Conservation (phyloP, 352 stramenopile species). For the Pythium aquatile region DNA sequence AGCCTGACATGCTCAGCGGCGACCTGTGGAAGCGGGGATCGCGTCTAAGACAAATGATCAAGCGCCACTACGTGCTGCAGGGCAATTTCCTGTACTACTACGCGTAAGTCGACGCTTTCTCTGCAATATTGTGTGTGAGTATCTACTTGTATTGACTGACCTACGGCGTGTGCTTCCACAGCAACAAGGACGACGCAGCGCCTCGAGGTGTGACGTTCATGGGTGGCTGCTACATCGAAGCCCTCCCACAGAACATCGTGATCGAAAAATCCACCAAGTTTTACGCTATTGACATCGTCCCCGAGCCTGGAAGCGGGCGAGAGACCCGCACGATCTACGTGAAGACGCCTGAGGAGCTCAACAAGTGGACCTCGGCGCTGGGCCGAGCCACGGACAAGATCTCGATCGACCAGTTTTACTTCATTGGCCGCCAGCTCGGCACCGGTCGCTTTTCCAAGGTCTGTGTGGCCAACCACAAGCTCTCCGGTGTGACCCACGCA, state of each 20-base stretch:
- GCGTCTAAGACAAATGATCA: slow-evolving; percentile 85
- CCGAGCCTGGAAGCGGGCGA: slow-evolving; percentile 56
- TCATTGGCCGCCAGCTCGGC: slow-evolving; percentile 86
- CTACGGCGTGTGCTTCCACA: slow-evolving; percentile 13
- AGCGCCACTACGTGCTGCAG: slow-evolving; percentile 82
- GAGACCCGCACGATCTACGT: slow-evolving; percentile 86
- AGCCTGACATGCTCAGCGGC: slow-evolving; percentile 44
- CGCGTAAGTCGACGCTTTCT: slow-evolving; percentile 34
- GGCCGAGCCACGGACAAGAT: slow-evolving; percentile 84
- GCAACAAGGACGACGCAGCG: slow-evolving; percentile 62
- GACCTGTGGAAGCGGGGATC: slow-evolving; percentile 78
- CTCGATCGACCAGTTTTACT: slow-evolving; percentile 89
- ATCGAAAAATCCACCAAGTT: slow-evolving; percentile 81
- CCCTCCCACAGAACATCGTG: slow-evolving; percentile 49
- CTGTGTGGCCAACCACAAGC: slow-evolving; percentile 70
- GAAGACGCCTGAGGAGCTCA: slow-evolving; percentile 65
- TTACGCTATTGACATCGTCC: slow-evolving; percentile 87
- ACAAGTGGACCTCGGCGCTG: slow-evolving; percentile 76
- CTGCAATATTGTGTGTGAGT: not conserved
- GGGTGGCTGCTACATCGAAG: slow-evolving; percentile 78
- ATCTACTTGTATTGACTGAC: not conserved
- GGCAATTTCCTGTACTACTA: slow-evolving; percentile 91
- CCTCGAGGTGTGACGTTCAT: slow-evolving; percentile 78
- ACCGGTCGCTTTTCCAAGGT: slow-evolving; percentile 89
- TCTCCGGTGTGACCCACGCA: slow-evolving; percentile 64